Conservation (phyloP, 2,329 filamentous ascomycete species). For the Pestalotiopsis sp. region DNA sequence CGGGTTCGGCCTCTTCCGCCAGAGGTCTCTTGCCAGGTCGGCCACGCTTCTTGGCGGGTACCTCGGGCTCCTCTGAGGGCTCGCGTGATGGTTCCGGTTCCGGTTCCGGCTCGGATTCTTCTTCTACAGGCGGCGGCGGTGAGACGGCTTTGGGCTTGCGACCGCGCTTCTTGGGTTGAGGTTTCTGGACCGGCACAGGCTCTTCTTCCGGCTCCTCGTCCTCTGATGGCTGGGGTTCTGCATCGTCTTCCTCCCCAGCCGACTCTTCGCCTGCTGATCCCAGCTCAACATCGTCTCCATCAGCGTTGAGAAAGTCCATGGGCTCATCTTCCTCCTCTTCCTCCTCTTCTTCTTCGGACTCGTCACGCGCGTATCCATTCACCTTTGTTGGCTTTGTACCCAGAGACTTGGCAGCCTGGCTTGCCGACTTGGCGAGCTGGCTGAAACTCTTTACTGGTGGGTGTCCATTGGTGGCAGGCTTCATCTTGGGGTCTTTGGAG, state of each 20-base stretch:
- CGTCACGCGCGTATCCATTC: conserved; percentile 23
- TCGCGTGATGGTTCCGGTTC: conserved; percentile 17
- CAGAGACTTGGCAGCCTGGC: background rate
- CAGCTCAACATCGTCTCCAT: conserved; percentile 18
- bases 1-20: conserved; percentile 7
- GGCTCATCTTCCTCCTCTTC: conserved; percentile 25
- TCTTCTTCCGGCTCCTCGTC: conserved; percentile 9
- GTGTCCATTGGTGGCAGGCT: conserved; percentile 22
- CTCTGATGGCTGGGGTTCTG: conserved; percentile 21
- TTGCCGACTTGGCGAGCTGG: conserved; percentile 8
- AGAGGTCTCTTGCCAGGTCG: conserved; percentile 23
- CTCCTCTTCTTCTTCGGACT: conserved; percentile 23
- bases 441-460: conserved; percentile 28
- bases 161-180: conserved; percentile 6
- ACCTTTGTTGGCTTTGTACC: conserved; percentile 16
- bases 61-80: conserved; percentile 20
- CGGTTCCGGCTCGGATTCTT: conserved; percentile 22
- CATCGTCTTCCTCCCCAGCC: conserved; percentile 22
- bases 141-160: conserved; percentile 11
- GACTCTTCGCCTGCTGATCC: conserved; percentile 23
- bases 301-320: conserved; percentile 19
- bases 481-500: conserved; percentile 25
- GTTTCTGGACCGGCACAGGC: conserved; percentile 15
- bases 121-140: background rate
- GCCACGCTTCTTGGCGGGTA: conserved; percentile 28